Conservation (phyloP, 768 basidiomycete species). For the Trametes cingulata region DNA sequence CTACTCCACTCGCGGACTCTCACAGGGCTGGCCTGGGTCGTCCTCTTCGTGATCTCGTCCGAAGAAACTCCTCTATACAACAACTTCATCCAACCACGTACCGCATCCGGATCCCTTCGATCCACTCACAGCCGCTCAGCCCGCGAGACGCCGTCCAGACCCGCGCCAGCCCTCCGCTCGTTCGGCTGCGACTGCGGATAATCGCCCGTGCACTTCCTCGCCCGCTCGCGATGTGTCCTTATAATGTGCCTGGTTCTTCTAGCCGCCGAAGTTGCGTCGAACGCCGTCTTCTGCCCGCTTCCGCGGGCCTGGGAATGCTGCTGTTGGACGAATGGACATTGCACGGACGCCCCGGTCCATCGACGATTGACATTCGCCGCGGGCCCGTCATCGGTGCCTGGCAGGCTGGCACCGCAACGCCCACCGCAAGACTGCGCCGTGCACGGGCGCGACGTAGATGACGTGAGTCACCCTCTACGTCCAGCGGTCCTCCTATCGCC, state of each 20-base stretch:
- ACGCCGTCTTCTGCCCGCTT: not conserved
- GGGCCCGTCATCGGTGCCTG: not conserved
- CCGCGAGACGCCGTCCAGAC: slow-evolving; percentile 4
- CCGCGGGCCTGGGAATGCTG: too few relatives aligned
- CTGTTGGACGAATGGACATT: not conserved
- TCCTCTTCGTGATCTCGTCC: too few relatives aligned
- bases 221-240: not conserved
- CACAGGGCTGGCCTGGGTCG: too few relatives aligned
- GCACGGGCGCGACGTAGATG: not conserved
- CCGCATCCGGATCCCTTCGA: not conserved
- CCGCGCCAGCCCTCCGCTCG: not conserved
- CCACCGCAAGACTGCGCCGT: not conserved
- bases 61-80: too few relatives aligned
- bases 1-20: too few relatives aligned
- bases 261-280: not conserved
- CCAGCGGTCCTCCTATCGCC: not conserved
- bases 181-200: not conserved
- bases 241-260: slow-evolving; percentile 4
- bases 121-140: not conserved
- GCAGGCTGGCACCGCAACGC: not conserved
- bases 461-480: not conserved
- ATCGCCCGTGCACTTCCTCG: not conserved
- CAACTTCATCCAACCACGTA: too few relatives aligned
- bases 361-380: not conserved
- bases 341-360: not conserved